Conservation (phyloP, 2,329 filamentous ascomycete species). For the Chaetothyriales sp. region DNA sequence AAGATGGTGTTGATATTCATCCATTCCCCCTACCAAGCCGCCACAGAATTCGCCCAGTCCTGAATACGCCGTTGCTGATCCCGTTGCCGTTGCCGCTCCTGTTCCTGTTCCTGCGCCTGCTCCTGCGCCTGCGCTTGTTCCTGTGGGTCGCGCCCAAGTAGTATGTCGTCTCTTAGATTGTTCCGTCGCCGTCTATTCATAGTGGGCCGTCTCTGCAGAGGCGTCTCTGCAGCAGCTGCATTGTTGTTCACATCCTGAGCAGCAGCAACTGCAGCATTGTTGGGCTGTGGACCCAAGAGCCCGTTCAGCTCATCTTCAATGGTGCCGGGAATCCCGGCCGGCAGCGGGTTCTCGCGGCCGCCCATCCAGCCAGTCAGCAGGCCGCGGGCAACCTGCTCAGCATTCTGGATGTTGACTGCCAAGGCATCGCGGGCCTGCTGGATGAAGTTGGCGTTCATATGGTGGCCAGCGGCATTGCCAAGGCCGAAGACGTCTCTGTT, state of each 20-base stretch:
- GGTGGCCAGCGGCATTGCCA: conserved; percentile 25
- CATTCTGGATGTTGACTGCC: conserved; percentile 21
- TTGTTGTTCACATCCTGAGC: too few species aligned
- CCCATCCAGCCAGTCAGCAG: conserved; percentile 13
- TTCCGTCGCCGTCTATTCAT: not conserved
- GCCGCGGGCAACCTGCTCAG: conserved; percentile 21
- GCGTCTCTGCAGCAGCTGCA: not conserved
- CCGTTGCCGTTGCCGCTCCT: conserved; percentile 21
- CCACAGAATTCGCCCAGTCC: conserved; percentile 9
- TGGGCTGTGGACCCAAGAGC: too few species aligned
- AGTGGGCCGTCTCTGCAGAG: not conserved
- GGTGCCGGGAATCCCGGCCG: not conserved
- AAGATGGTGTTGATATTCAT: too few species aligned
- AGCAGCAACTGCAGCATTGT: too few species aligned
- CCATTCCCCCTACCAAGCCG: not conserved
- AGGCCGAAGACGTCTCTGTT: conserved; percentile 3
- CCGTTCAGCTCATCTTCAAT: not conserved
- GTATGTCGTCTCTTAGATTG: not conserved
- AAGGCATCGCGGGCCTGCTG: conserved; percentile 23
- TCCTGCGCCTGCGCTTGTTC: conserved; percentile 3
- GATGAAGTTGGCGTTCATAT: conserved; percentile 47
- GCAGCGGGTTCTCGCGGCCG: conserved; percentile 14
- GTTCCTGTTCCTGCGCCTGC: conserved; percentile 3
- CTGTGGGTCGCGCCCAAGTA: not conserved
- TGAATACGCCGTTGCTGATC: conserved; percentile 7